A percentile compares a stretch with the other conserved stretches of the same genome.
These are phyloP conservation scores for Penicillium sclerotiorum DNA, from an alignment of 2,329 filamentous ascomycete species.

Conservation along the genomic window DNA sequence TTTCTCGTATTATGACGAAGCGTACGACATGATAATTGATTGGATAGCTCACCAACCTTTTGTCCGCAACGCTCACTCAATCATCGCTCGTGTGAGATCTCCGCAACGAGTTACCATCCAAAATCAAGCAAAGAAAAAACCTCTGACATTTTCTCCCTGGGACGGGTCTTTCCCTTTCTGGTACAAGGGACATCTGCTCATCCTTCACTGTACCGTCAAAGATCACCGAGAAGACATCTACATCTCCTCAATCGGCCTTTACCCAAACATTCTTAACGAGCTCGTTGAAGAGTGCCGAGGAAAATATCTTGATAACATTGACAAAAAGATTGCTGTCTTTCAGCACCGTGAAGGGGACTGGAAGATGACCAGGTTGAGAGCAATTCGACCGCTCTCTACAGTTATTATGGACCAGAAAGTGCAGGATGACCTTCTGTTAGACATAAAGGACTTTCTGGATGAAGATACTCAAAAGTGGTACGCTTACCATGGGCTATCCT, in stretches of 20 bases:
- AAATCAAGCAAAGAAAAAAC: constrained; percentile 18
- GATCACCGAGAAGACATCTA: constrained; percentile 19
- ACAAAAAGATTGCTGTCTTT: constrained; percentile 32
- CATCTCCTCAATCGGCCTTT: constrained; percentile 22
- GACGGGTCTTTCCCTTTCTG: constrained; percentile 22
- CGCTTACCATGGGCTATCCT: neutral
- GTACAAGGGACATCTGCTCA: constrained; percentile 29
- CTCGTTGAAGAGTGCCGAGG: constrained; percentile 33
- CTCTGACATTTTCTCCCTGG: constrained; percentile 22
- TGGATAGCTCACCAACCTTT: constrained; percentile 18
- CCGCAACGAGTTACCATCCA: constrained; percentile 16
- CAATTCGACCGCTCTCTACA: constrained; percentile 14
- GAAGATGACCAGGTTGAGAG: constrained; percentile 23
- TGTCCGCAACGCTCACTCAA: constrained; percentile 17
- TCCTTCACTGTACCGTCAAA: constrained; percentile 14
- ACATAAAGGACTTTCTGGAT: neutral
- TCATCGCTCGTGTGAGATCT: constrained; percentile 13
- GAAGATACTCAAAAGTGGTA: neutral
- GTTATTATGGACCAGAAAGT: constrained; percentile 13
- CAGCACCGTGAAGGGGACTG: constrained; percentile 25
- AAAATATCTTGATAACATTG: constrained; percentile 32
- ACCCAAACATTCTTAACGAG: constrained; percentile 27
- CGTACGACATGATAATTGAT: constrained; percentile 20
- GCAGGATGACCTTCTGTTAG: neutral
- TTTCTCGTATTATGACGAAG: constrained; percentile 22